Percentiles rank a stretch among this genome's conserved stretches.
Evolutionary conservation across 768 basidiomycete genomes (phyloP).

Genomic region (Roridomyces roridus): DNA sequence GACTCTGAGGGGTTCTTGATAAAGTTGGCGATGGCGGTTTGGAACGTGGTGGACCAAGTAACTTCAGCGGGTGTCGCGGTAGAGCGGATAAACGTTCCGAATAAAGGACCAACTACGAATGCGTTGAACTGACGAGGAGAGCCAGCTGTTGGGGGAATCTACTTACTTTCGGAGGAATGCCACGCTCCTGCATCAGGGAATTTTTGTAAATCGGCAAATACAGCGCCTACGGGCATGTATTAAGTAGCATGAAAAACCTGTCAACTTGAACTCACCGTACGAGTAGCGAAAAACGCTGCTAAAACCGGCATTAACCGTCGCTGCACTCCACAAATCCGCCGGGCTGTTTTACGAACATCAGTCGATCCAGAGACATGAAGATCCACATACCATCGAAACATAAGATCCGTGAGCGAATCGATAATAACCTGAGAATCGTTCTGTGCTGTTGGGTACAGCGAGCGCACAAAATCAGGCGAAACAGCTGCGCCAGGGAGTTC

Average conservation of each 20-base stretch:
- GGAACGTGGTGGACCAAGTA: conserved; percentile 27
- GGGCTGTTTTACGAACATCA: conserved; percentile 15
- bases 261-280: conserved; percentile 15
- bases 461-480: conserved; percentile 8
- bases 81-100: conserved; percentile 29
- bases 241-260: neutral
- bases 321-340: conserved; percentile 19
- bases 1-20: conserved; percentile 24
- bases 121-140: neutral
- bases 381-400: conserved; percentile 16
- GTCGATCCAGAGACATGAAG: neutral
- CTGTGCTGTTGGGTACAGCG: conserved; percentile 22
- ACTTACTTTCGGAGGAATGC: conserved; percentile 29
- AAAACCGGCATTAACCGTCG: conserved; percentile 13
- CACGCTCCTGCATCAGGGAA: conserved; percentile 31
- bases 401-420: conserved; percentile 6
- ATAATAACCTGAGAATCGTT: conserved; percentile 20
- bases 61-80: conserved; percentile 29
- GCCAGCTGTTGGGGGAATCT: neutral
- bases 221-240: conserved; percentile 13
- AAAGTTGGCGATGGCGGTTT: conserved; percentile 29
- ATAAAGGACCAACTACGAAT: conserved; percentile 23
- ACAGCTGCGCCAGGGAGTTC: neutral
- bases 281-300: conserved; percentile 27
- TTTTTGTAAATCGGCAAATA: conserved; percentile 27